Percentiles rank a stretch among this genome's conserved stretches.
Evolutionary conservation across 2,329 filamentous ascomycete genomes (phyloP).

Genomic region (Venturia carpophila): DNA sequence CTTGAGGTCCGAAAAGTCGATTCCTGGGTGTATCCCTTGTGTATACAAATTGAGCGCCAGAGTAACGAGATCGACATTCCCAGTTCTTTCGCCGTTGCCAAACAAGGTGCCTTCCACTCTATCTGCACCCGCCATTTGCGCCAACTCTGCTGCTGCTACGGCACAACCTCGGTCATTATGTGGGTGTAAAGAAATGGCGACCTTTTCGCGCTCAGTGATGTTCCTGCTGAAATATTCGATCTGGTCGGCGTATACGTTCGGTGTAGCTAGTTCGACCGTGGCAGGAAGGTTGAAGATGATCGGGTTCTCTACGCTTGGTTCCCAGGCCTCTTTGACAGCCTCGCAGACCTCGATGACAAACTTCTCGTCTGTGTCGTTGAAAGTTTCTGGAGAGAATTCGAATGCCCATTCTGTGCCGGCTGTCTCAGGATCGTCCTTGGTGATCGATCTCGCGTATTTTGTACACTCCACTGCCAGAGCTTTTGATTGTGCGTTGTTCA

Average conservation of each 20-base stretch:
- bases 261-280: slow-evolving; percentile 89
- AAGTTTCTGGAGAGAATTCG: slow-evolving; percentile 79
- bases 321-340: slow-evolving; percentile 92
- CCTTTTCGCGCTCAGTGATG: slow-evolving; percentile 76
- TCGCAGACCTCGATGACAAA: slow-evolving; percentile 79
- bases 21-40: slow-evolving; percentile 73
- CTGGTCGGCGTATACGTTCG: slow-evolving; percentile 92
- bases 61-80: slow-evolving; percentile 91
- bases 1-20: slow-evolving; percentile 88
- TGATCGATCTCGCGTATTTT: slow-evolving; percentile 78
- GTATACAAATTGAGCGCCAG: slow-evolving; percentile 91
- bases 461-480: slow-evolving; percentile 79
- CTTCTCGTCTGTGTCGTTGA: slow-evolving; percentile 78
- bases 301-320: slow-evolving; percentile 64
- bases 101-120: slow-evolving; percentile 91
- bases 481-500: slow-evolving; percentile 72
- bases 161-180: slow-evolving; percentile 93
- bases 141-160: slow-evolving; percentile 81
- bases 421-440: slow-evolving; percentile 62
- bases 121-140: slow-evolving; percentile 89
- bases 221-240: slow-evolving; percentile 91
- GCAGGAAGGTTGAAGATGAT: slow-evolving; percentile 97
- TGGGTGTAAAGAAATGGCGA: slow-evolving; percentile 82
- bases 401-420: slow-evolving; percentile 63
- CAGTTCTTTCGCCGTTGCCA: slow-evolving; percentile 90